Conservation (phyloP, 2,329 filamentous ascomycete species). For the Thelonectria olida region DNA sequence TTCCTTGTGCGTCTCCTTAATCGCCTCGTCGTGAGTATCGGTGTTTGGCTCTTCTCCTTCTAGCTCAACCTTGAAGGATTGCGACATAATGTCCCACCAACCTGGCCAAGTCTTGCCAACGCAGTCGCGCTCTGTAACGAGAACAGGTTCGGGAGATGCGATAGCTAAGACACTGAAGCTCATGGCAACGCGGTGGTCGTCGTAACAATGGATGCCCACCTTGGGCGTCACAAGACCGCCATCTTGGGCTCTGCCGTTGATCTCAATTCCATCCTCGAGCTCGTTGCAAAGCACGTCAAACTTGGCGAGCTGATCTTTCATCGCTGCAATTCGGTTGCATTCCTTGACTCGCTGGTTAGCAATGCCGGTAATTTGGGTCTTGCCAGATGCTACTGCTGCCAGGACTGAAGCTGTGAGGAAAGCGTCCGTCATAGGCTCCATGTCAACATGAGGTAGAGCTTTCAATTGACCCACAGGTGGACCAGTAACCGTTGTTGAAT, state of each 20-base stretch:
- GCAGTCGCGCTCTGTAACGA: conserved; percentile 91
- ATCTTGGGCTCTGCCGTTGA: conserved; percentile 62
- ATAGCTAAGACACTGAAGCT: conserved; percentile 92
- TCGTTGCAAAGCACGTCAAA: conserved; percentile 89
- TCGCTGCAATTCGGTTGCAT: conserved; percentile 94
- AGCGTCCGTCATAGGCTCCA: conserved; percentile 99
- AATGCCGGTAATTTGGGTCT: conserved; percentile 90
- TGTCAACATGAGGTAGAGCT: conserved; percentile 85
- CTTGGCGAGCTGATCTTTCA: conserved; percentile 93
- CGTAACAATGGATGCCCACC: conserved; percentile 88
- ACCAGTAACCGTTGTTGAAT: conserved; percentile 91
- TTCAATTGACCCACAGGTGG: conserved; percentile 78
- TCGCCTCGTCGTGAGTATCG: conserved; percentile 24
- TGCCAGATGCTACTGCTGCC: conserved; percentile 85
- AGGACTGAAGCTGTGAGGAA: conserved; percentile 95
- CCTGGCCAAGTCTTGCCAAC: conserved; percentile 98
- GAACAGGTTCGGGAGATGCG: conserved; percentile 73
- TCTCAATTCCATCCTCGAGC: conserved; percentile 92
- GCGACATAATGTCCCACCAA: conserved; percentile 92
- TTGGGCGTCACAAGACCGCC: conserved; percentile 62
- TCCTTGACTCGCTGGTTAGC: conserved; percentile 98
- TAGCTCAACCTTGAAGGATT: conserved; percentile 80
- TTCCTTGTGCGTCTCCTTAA: conserved; percentile 41
- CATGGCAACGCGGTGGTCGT: conserved; percentile 98
- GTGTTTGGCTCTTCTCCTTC: conserved; percentile 73